These are phyloP conservation scores for Graphilbum sp. DNA, from an alignment of 2,329 filamentous ascomycete species.

Conservation along the genomic window DNA sequence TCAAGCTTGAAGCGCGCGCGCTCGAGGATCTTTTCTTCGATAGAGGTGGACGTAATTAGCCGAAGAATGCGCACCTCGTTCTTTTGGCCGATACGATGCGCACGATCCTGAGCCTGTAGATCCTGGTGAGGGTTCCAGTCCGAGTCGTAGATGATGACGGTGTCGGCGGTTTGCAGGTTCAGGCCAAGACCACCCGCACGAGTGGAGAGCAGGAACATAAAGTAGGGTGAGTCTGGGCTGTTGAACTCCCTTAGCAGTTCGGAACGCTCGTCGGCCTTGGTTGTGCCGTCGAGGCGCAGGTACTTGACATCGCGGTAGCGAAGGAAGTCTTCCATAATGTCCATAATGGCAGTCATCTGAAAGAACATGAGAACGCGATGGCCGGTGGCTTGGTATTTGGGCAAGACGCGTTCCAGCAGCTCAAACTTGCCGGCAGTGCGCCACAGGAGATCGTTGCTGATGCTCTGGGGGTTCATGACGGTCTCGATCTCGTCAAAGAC, in stretches of 20 bases:
- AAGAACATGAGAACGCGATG: conserved; percentile 99
- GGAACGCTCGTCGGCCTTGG: conserved; percentile 92
- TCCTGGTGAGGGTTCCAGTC: conserved; percentile 99
- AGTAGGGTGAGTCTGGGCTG: conserved; percentile 75
- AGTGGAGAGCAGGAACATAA: conserved; percentile 96
- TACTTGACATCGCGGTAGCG: conserved; percentile 71
- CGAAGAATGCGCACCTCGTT: conserved; percentile 95
- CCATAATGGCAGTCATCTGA: conserved; percentile 99
- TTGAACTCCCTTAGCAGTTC: conserved; percentile 85
- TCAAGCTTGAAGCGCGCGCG: conserved; percentile 95
- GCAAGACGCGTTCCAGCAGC: conserved; percentile 76
- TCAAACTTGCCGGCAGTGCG: conserved; percentile 95
- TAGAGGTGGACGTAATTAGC: conserved; percentile 89
- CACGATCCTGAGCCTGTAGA: conserved; percentile 97
- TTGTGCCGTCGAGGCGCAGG: conserved; percentile 86
- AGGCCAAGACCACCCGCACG: conserved; percentile 95
- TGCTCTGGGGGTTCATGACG: conserved; percentile 81
- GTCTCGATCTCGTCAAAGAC: conserved; percentile 97
- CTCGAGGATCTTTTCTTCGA: conserved; percentile 97
- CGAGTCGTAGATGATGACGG: conserved; percentile 98
- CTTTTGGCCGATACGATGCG: conserved; percentile 99
- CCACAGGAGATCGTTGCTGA: conserved; percentile 89
- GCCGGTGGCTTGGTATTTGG: conserved; percentile 80
- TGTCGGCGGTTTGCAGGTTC: conserved; percentile 94
- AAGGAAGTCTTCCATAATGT: conserved; percentile 98